Evolutionary conservation across 2,329 filamentous ascomycete genomes (phyloP), one percentile per base, ranked within the genome.

Genomic region (Ascochyta koolunga): DNA sequence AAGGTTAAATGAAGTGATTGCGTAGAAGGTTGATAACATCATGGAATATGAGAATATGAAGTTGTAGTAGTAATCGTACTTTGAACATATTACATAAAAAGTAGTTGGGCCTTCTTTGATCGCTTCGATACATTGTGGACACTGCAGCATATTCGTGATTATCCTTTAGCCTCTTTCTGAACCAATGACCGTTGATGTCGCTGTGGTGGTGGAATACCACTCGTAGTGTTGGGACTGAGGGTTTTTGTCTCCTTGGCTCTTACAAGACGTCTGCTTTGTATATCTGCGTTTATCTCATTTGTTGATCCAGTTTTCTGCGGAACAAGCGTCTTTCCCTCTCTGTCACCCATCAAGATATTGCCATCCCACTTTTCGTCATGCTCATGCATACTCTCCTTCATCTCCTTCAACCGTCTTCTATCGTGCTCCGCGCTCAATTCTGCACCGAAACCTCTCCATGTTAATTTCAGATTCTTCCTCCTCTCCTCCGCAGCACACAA

Each of bases 401-500:
- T 41, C 3, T n/a, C 5, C 15, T 16, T 22, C 6, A 15, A 29
- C 10, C 19, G 10, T 18, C 24, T 22, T n/a, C 16, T 38, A 33
- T 48, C 40, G 25, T 44, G 33, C 5, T 45, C 45, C 5, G 33
- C 51, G 33, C 33, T 40, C 35, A 54, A 21, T 7, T 61, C 60
- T 5, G 27, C 42, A 8, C 50, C 54, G 33, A 40, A 50, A 1
- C 19, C 50, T 40, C 35, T 62, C 63, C 60, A 63, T 2, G 54
- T 42, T 7, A 63, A 25, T 4, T 32, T 45, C 8, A 61, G 5
- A 8, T 24, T 54, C 21, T 42, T 25, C 76, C 77, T 10, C 74
- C 77, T 25, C 78, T 77, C 45, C 71, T 70, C 51, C 10, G 62
- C 65, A 13, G 29, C 32, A 29, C 36, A 24, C 43, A 70, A 24